phyloP scores from a whole-genome alignment of 2,329 filamentous ascomycete species.

The Trichoderma aggressivum region DNA sequence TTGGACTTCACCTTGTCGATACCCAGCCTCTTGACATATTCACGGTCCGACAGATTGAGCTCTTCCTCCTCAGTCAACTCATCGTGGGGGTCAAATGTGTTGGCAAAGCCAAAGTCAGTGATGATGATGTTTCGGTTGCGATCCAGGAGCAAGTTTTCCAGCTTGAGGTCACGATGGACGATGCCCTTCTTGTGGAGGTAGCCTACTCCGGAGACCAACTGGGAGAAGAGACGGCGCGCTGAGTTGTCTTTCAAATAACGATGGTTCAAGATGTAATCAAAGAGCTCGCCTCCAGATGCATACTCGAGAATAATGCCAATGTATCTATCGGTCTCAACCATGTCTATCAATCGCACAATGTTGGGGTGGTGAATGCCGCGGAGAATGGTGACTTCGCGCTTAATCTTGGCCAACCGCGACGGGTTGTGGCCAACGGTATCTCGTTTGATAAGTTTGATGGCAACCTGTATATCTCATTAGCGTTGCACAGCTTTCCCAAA shows the following conservation, averaged over 20 bases:
- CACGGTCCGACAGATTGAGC: constrained; percentile 78
- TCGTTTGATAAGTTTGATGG: constrained; percentile 94
- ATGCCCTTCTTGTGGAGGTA: constrained; percentile 99
- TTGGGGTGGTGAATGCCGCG: constrained; percentile 88
- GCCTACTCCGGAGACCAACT: constrained; percentile 92
- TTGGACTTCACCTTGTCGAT: constrained; percentile 74
- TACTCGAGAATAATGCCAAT: constrained; percentile 99
- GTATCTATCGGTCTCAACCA: constrained; percentile 95
- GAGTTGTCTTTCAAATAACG: constrained; percentile 93
- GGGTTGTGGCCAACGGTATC: constrained; percentile 87
- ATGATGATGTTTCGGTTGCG: constrained; percentile 99
- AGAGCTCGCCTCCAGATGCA: constrained; percentile 93
- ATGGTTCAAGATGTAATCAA: constrained; percentile 97
- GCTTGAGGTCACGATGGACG: constrained; percentile 92
- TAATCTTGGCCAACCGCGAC: constrained; percentile 88
- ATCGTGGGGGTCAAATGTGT: constrained; percentile 88
- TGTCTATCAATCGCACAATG: constrained; percentile 94
- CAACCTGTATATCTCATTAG: constrained; percentile 57
- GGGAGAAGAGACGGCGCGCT: constrained; percentile 86
- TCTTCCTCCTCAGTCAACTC: constrained; percentile 90
- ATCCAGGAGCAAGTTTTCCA: constrained; percentile 92
- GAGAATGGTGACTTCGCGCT: constrained; percentile 92
- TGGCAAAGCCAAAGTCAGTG: constrained; percentile 98
- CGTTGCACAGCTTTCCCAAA: neutral
- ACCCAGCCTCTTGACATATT: constrained; percentile 82